These are phyloP conservation scores for Penicillium canescens DNA, from an alignment of 495 filamentous ascomycete species.

Conservation along the genomic window DNA sequence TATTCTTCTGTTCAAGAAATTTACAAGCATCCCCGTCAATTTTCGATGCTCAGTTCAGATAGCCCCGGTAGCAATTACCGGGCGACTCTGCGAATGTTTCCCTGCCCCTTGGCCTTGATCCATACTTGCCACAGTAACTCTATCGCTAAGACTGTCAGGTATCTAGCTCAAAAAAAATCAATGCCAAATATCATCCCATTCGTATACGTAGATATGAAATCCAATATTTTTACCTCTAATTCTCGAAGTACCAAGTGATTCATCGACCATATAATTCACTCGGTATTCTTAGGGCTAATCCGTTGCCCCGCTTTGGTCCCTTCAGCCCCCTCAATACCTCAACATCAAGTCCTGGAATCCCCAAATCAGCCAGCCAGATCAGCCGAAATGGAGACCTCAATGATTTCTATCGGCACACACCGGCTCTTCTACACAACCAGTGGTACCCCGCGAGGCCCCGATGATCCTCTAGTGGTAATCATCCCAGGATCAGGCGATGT, in stretches of 20 bases:
- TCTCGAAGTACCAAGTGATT: too few relatives aligned
- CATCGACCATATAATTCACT: too few relatives aligned
- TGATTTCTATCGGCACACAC: conserved; percentile 37
- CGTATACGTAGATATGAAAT: background rate
- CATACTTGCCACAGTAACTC: conserved; percentile 14
- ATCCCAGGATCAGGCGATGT: conserved; percentile 48
- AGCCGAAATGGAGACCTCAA: conserved; percentile 6
- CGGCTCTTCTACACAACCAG: conserved; percentile 30
- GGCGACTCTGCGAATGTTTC: conserved; percentile 17
- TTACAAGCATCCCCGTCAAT: conserved; percentile 8
- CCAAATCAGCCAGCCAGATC: background rate
- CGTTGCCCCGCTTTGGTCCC: background rate
- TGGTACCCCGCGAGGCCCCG: conserved; percentile 19
- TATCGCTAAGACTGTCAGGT: conserved; percentile 15
- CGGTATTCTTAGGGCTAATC: background rate
- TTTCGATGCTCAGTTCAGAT: conserved; percentile 10
- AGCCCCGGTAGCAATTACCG: conserved; percentile 12
- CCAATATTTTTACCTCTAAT: too few relatives aligned
- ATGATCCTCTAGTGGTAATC: conserved; percentile 41
- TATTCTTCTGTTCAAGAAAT: conserved; percentile 3
- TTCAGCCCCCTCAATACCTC: background rate
- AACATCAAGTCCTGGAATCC: conserved; percentile 1
- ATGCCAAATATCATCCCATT: conserved; percentile 12
- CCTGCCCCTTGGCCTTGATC: conserved; percentile 16
- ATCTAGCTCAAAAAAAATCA: conserved; percentile 13